Evolutionary conservation across 176 grass and related monocot genomes (phyloP).

Genomic region (Musa beccarii): DNA sequence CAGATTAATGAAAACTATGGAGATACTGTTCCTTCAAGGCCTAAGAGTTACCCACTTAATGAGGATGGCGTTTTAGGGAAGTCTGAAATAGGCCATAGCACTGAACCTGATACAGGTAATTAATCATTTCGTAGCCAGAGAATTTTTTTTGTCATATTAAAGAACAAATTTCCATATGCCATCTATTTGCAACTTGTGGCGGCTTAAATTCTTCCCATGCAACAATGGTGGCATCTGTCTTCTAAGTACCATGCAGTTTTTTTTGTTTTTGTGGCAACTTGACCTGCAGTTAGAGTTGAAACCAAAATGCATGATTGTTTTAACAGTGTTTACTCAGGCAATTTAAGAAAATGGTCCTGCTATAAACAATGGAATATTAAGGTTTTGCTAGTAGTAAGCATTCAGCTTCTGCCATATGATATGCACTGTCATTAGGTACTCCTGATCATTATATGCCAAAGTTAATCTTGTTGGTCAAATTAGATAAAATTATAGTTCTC

Average conservation of each 20-base stretch:
- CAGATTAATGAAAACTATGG: constrained; percentile 56
- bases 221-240: too few species aligned
- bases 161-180: not conserved
- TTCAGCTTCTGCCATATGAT: too few species aligned
- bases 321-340: too few species aligned
- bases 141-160: not conserved
- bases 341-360: too few species aligned
- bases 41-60: constrained; percentile 26
- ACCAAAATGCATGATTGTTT: not conserved
- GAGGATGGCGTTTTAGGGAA: constrained; percentile 46
- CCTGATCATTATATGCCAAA: too few species aligned
- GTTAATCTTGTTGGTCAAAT: too few species aligned
- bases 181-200: not conserved
- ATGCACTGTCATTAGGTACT: too few species aligned
- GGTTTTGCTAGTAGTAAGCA: too few species aligned
- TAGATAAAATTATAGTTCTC: too few species aligned
- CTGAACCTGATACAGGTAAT: not conserved
- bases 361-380: too few species aligned
- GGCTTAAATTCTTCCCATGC: not conserved
- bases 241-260: not conserved
- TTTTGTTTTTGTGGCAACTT: not conserved
- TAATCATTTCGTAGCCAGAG: constrained; percentile 1
- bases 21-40: constrained; percentile 49
- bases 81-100: constrained; percentile 1
- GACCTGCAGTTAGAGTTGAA: not conserved